Percentiles rank a stretch among this genome's conserved stretches.
These are phyloP conservation scores for Eucalyptus shirleyi DNA, from an alignment of 345 rosid species.

Conservation along the genomic window DNA sequence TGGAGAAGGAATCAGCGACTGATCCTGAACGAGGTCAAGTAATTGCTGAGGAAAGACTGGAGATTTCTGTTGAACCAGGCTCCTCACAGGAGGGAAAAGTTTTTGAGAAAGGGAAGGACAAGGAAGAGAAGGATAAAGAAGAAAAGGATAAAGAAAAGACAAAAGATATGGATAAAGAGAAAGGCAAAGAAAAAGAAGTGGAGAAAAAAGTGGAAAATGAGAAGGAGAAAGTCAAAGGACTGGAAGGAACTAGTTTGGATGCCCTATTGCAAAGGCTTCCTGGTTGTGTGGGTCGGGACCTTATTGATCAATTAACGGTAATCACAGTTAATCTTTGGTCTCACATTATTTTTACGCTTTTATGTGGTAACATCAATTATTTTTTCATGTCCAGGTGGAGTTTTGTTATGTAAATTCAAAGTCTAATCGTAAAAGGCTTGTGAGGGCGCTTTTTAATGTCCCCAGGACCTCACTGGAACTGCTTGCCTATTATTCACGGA, in stretches of 20 bases:
- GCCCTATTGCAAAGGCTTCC: conserved; percentile 91
- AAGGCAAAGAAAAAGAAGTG: conserved; percentile 71
- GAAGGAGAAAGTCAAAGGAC: conserved; percentile 80
- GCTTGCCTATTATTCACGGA: conserved; percentile 89
- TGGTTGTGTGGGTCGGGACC: conserved; percentile 94
- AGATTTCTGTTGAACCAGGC: conserved; percentile 46
- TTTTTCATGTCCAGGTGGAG: conserved; percentile 57
- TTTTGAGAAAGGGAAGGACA: conserved; percentile 63
- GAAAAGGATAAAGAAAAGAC: conserved; percentile 24
- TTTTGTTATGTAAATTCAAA: conserved; percentile 95
- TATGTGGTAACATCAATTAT: not conserved
- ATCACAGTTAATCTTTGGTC: not conserved
- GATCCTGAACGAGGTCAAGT: conserved; percentile 55
- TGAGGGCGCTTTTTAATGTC: conserved; percentile 87
- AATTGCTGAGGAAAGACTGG: conserved; percentile 40
- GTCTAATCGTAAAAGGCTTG: conserved; percentile 91
- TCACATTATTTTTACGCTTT: not conserved
- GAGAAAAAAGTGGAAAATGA: conserved; percentile 76
- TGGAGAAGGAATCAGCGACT: conserved; percentile 46
- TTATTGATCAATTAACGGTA: conserved; percentile 96
- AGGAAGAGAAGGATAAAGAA: conserved; percentile 66
- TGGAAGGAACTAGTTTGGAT: conserved; percentile 90
- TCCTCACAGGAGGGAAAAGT: conserved; percentile 41
- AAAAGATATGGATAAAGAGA: conserved; percentile 38
- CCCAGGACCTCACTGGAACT: conserved; percentile 97